Percentiles rank a stretch among this genome's conserved stretches.
Conservation (phyloP, 192 early-diverging fungal genomes). For the Diversispora epigaea region DNA sequence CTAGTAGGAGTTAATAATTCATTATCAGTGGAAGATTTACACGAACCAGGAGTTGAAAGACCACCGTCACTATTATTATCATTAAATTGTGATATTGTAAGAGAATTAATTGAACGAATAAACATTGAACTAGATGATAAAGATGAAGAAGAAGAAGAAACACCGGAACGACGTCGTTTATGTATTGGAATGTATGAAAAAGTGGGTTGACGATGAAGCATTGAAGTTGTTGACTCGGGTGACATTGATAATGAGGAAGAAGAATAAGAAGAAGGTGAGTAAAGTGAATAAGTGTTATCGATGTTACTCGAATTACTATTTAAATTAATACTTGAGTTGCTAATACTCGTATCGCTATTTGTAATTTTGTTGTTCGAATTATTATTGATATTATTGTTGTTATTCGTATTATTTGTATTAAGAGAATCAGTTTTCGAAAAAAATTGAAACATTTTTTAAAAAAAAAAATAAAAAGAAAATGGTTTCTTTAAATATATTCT, state of each 20-base stretch:
- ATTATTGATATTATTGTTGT: too few species aligned
- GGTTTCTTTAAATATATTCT: too few species aligned
- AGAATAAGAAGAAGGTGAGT: neutral
- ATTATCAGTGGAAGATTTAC: neutral
- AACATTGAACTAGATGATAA: too few species aligned
- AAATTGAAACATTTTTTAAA: too few species aligned
- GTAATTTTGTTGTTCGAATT: too few species aligned
- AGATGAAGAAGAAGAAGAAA: neutral
- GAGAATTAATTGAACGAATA: neutral
- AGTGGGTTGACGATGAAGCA: neutral
- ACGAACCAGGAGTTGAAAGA: neutral
- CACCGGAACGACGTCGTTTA: neutral
- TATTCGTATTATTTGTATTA: too few species aligned
- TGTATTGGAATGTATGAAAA: slow-evolving; percentile 25
- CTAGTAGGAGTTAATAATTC: neutral
- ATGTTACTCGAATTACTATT: too few species aligned
- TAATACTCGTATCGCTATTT: too few species aligned
- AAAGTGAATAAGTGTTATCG: neutral
- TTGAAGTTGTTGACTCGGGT: neutral
- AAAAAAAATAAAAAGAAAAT: too few species aligned
- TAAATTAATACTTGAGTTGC: too few species aligned
- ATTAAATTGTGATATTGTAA: neutral
- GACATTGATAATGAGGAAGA: slow-evolving; percentile 2
- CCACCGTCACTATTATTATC: too few species aligned
- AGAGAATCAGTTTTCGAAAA: too few species aligned